Evolutionary conservation across 192 early-diverging fungal genomes (phyloP), one percentile per base, ranked within the genome.

Genomic region (Rhizoclosmatium globosum): DNA sequence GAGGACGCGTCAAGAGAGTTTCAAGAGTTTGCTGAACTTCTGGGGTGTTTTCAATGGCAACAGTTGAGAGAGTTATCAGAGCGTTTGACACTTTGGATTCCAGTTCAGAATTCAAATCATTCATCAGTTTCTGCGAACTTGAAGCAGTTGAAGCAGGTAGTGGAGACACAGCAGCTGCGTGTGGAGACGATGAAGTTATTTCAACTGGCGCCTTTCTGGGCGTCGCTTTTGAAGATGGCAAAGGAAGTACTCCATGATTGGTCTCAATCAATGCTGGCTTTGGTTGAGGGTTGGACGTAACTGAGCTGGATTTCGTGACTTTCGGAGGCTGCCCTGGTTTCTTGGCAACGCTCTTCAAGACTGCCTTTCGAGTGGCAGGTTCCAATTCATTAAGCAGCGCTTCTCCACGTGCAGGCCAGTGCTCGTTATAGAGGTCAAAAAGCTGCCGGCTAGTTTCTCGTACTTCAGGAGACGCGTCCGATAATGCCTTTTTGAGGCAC

Each of bases 401-500:
- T 31, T 77, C 64, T 13, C 17, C 43, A 2, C 73, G 6, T 7
- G 45, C 50, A 15, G 64, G 72, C 79, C 79, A 81, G 77, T 38
- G 21, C 42, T 31, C 46, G 13, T 61, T 68, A n/a, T 44, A 41
- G 21, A 81, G 13, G 11, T 61, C 44, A 59, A 79, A 83, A 17
- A 79, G 64, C 15, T 60, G 77, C 6, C 82, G 74, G 46, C 82
- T 76, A 31, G 74, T 71, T 62, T 83, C 72, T 11, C 85, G 68
- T 15, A 85, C 85, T 42, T 69, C 31, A 0, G 71, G 73, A 57
- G 71, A 78, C 4, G 82, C 82, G 45, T 85, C 85, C 53, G 80
- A 71, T 58, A 85, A 53, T 11, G 73, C 68, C 68, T 85, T 85
- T 56, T 83, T 83, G 38, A 85, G 67, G 3, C 64, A 60, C 43